Percentiles rank a stretch among this genome's conserved stretches.
Evolutionary conservation across 2,329 filamentous ascomycete genomes (phyloP).

Genomic region (Phaeosphaeriaceae sp.): DNA sequence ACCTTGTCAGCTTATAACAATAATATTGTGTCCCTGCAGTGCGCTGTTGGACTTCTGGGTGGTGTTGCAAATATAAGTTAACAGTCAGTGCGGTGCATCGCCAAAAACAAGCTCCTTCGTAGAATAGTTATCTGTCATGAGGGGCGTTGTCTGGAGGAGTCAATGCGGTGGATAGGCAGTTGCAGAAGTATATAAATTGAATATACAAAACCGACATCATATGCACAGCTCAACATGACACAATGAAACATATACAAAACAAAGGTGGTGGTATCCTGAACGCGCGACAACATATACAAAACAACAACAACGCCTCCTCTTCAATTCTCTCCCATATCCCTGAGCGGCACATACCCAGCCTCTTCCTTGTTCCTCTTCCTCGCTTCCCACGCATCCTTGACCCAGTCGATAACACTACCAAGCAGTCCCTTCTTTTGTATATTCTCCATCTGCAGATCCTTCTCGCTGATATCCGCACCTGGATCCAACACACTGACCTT

Average conservation of each 20-base stretch:
- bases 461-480: slow-evolving; percentile 34
- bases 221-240: not conserved
- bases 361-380: slow-evolving; percentile 49
- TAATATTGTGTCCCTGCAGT: too few relatives aligned
- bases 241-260: not conserved
- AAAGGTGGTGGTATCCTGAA: slow-evolving; percentile 19
- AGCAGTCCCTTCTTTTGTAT: slow-evolving; percentile 28
- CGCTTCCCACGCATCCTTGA: slow-evolving; percentile 38
- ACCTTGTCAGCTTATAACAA: too few relatives aligned
- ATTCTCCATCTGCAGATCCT: slow-evolving; percentile 36
- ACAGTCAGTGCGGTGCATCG: too few relatives aligned
- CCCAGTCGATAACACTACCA: slow-evolving; percentile 33
- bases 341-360: slow-evolving; percentile 55
- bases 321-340: slow-evolving; percentile 49
- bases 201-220: not conserved
- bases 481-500: slow-evolving; percentile 69
- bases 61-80: too few relatives aligned
- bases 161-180: too few relatives aligned
- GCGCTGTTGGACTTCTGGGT: too few relatives aligned
- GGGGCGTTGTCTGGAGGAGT: too few relatives aligned
- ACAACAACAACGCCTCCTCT: not conserved
- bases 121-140: too few relatives aligned
- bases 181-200: too few relatives aligned
- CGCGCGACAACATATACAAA: not conserved
- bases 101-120: too few relatives aligned